Conservation (phyloP, 2,329 filamentous ascomycete species). For the Sordariomycetes sp. region DNA sequence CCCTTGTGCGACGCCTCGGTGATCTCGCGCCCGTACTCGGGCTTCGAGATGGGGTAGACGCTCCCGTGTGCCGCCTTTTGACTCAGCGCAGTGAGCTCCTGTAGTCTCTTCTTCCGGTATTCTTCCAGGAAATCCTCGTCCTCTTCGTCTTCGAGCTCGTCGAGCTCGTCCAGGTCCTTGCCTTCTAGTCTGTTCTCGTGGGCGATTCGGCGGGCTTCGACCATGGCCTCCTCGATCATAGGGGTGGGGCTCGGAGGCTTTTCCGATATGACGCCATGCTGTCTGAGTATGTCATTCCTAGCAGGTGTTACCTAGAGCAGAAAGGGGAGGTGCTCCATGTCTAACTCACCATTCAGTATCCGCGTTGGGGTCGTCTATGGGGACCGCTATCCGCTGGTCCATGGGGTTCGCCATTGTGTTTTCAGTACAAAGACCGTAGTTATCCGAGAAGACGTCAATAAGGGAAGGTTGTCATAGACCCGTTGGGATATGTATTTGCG, state of each 20-base stretch:
- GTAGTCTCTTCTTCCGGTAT: conserved; percentile 79
- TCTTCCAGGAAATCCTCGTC: conserved; percentile 83
- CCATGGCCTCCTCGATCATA: conserved; percentile 87
- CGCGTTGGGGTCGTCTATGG: conserved; percentile 87
- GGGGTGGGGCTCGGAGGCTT: conserved; percentile 92
- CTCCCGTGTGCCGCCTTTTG: conserved; percentile 73
- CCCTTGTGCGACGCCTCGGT: conserved; percentile 73
- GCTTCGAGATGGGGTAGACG: conserved; percentile 89
- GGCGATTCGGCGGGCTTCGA: conserved; percentile 69
- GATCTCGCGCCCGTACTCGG: conserved; percentile 82
- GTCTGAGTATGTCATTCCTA: conserved; percentile 97
- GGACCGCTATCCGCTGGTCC: conserved; percentile 60
- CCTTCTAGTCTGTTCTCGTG: conserved; percentile 89
- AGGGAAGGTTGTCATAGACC: not conserved
- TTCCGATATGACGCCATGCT: conserved; percentile 94
- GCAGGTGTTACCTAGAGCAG: not conserved
- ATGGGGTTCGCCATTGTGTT: conserved; percentile 43
- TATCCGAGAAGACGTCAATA: no score
- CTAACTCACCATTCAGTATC: conserved; percentile 82
- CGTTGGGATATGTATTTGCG: not conserved
- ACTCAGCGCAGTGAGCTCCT: conserved; percentile 63
- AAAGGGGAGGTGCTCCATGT: not conserved
- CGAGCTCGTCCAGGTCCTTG: conserved; percentile 87
- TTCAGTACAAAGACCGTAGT: not conserved
- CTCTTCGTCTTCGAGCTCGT: conserved; percentile 88